Evolutionary conservation across 495 filamentous ascomycete species (phyloP).

Genomic region (Hypoxylon intermedium): DNA sequence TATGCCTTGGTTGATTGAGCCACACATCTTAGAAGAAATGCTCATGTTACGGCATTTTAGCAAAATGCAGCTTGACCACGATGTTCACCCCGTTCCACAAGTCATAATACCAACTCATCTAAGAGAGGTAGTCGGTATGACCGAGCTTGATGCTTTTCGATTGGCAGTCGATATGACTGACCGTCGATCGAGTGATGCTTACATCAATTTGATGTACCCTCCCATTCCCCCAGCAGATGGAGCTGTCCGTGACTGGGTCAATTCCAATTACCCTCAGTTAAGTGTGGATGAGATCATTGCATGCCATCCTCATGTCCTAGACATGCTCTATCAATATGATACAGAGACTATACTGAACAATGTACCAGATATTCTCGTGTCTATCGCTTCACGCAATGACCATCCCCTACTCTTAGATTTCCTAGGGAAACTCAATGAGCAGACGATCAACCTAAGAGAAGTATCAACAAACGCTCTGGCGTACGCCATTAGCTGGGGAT

Average conservation of each 20-base stretch:
- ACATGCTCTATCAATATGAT: constrained; percentile 1
- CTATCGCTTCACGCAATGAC: not conserved
- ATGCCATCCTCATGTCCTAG: not conserved
- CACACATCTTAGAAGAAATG: not conserved
- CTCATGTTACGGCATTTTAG: not conserved
- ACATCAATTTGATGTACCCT: constrained; percentile 9
- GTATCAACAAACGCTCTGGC: not conserved
- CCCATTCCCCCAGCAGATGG: not conserved
- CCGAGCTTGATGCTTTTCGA: constrained; percentile 6
- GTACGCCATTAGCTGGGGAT: not conserved
- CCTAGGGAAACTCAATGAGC: constrained; percentile 1
- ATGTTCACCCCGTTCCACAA: not conserved
- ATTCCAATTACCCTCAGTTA: not conserved
- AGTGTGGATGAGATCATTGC: not conserved
- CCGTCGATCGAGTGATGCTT: not conserved
- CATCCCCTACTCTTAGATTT: not conserved
- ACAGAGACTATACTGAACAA: not conserved
- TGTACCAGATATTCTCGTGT: not conserved
- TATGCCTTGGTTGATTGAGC: constrained; percentile 5
- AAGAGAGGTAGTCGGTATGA: constrained; percentile 5
- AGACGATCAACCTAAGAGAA: not conserved
- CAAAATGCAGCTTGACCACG: not conserved
- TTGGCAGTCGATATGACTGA: constrained; percentile 5
- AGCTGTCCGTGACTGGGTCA: not conserved
- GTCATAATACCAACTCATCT: constrained; percentile 8